Percentiles rank a stretch among this genome's conserved stretches.
phyloP scores from a whole-genome alignment of 257 asterid species.

The Solanum pinnatisectum region DNA sequence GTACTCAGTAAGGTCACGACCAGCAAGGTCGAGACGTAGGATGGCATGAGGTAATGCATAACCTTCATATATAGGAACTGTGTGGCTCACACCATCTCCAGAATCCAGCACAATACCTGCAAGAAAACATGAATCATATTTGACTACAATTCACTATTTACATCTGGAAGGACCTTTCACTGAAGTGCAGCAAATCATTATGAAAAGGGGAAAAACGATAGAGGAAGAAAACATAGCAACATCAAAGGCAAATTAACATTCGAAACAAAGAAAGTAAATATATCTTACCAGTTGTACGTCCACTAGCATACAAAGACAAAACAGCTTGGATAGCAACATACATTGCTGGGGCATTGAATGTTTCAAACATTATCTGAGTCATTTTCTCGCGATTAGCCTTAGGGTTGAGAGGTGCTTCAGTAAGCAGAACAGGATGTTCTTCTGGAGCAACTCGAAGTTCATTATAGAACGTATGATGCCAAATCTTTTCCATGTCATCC shows the following conservation, averaged over 20 bases:
- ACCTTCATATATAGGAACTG: constrained; percentile 20
- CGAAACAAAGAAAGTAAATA: neutral
- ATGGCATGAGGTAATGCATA: constrained; percentile 23
- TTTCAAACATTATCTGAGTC: constrained; percentile 19
- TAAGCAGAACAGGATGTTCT: constrained; percentile 44
- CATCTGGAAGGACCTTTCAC: neutral
- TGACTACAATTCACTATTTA: neutral
- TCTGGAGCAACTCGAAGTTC: constrained; percentile 55
- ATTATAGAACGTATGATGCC: constrained; percentile 44
- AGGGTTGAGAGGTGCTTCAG: constrained; percentile 61
- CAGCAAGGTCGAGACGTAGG: constrained; percentile 18
- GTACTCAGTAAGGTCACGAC: constrained; percentile 17
- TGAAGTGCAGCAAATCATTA: too few species aligned
- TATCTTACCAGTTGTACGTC: constrained; percentile 14
- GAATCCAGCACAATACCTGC: constrained; percentile 17
- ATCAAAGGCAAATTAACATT: neutral
- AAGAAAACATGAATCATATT: neutral
- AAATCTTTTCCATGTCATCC: constrained; percentile 55
- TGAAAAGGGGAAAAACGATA: neutral
- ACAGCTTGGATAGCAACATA: constrained; percentile 8
- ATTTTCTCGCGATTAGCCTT: constrained; percentile 60
- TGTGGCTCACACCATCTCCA: constrained; percentile 23
- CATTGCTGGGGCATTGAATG: neutral
- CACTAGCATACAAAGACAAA: constrained; percentile 18
- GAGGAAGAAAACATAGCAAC: neutral